A percentile compares a stretch with the other conserved stretches of the same genome.
phyloP scores from a whole-genome alignment of 805 yeast genomes.

The Monosporozyma solicola region DNA sequence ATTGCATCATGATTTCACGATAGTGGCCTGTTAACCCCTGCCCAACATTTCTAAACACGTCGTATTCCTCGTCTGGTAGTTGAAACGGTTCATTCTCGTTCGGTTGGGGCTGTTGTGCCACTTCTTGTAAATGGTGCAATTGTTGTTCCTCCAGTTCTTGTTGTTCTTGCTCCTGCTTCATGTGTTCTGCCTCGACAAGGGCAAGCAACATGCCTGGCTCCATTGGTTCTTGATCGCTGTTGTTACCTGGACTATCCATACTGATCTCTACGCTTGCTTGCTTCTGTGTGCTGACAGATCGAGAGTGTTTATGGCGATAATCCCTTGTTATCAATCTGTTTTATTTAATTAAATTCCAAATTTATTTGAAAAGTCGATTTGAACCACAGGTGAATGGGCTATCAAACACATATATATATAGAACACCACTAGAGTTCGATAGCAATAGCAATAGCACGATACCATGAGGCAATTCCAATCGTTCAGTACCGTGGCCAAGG shows the following conservation, averaged over 20 bases:
- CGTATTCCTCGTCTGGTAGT: constrained; percentile 30
- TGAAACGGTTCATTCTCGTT: constrained; percentile 1
- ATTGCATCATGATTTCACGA: constrained; percentile 84
- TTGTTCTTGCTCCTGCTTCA: background rate
- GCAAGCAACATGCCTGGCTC: background rate
- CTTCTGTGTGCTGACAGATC: background rate
- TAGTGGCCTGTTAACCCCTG: constrained; percentile 81
- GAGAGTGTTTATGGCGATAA: background rate
- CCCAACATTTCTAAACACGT: constrained; percentile 81
- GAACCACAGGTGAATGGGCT: background rate
- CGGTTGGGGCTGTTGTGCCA: background rate
- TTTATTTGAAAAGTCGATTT: background rate
- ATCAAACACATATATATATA: background rate
- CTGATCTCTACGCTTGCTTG: background rate
- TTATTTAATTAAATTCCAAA: background rate
- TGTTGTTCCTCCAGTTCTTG: background rate
- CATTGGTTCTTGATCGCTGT: background rate
- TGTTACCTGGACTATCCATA: background rate
- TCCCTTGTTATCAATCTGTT: background rate
- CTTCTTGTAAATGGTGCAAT: background rate
- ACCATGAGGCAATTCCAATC: constrained; percentile 22
- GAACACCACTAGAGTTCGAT: too few species aligned
- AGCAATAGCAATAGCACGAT: background rate
- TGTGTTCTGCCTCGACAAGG: background rate
- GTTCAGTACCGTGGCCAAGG: constrained; percentile 21